Conservation (phyloP, 352 stramenopile genomes). For the Phytopythium oedochilum region DNA sequence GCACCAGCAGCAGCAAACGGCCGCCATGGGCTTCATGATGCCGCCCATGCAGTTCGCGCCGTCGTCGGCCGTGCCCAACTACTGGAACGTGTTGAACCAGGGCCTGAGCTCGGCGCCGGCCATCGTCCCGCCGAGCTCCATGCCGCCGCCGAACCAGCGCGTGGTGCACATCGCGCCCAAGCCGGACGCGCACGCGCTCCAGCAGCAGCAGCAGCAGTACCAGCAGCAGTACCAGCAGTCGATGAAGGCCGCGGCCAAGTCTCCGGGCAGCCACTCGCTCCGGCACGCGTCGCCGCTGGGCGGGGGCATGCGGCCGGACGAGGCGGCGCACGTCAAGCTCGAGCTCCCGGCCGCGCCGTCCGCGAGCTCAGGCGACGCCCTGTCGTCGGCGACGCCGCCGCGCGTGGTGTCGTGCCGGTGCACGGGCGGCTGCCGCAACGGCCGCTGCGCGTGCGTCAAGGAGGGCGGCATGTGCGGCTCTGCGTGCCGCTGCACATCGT, state of each 20-base stretch:
- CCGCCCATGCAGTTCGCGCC: conserved; percentile 50
- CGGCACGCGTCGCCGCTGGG: conserved; percentile 1
- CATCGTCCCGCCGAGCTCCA: conserved; percentile 17
- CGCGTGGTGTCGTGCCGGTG: conserved; percentile 72
- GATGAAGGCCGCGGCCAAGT: conserved; percentile 12
- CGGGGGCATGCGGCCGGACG: not conserved
- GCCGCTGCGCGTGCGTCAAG: conserved; percentile 79
- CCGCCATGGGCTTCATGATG: conserved; percentile 7
- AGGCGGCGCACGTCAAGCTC: not conserved
- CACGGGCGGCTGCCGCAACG: conserved; percentile 77
- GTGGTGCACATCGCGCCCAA: conserved; percentile 82
- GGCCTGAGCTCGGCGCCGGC: conserved; percentile 24
- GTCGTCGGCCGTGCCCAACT: conserved; percentile 75
- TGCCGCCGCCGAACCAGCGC: conserved; percentile 20
- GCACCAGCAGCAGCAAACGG: not conserved
- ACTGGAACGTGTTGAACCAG: conserved; percentile 85
- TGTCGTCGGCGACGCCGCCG: conserved; percentile 12
- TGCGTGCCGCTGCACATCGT: conserved; percentile 79
- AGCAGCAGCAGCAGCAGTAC: conserved; percentile 6
- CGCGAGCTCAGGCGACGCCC: not conserved
- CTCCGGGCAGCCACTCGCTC: conserved; percentile 5
- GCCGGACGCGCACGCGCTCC: conserved; percentile 26
- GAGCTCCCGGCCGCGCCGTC: not conserved
- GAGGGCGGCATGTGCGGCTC: conserved; percentile 72
- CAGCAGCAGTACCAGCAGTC: conserved; percentile 1